A percentile compares a stretch with the other conserved stretches of the same genome.
phyloP scores from a whole-genome alignment of 768 basidiomycete genomes.

The Flagelloscypha sp. region DNA sequence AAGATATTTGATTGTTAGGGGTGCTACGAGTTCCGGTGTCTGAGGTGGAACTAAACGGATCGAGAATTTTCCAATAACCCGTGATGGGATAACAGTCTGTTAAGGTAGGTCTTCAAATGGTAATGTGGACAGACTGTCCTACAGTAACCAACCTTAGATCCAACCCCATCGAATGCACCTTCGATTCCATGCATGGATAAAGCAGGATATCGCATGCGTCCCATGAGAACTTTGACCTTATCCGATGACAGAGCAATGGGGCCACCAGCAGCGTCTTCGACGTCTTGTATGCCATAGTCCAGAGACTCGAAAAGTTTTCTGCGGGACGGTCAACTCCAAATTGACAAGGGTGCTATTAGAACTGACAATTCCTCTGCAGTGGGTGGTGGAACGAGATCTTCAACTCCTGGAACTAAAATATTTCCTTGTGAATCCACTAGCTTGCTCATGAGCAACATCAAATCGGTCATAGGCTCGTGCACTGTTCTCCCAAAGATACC shows the following conservation, averaged over 20 bases:
- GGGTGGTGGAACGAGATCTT: slow-evolving; percentile 55
- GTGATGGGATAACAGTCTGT: slow-evolving; percentile 90
- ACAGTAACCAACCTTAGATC: slow-evolving; percentile 56
- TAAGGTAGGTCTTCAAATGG: slow-evolving; percentile 32
- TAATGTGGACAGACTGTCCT: slow-evolving; percentile 48
- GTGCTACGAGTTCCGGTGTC: slow-evolving; percentile 48
- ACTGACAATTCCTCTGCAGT: slow-evolving; percentile 45
- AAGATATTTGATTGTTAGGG: slow-evolving; percentile 48
- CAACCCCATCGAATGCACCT: slow-evolving; percentile 48
- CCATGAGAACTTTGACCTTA: slow-evolving; percentile 47
- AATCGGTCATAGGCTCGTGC: slow-evolving; percentile 76
- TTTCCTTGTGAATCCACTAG: slow-evolving; percentile 55
- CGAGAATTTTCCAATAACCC: slow-evolving; percentile 86
- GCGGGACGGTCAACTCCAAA: neutral
- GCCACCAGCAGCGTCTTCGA: slow-evolving; percentile 51
- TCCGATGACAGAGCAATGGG: slow-evolving; percentile 40
- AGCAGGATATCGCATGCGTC: slow-evolving; percentile 52
- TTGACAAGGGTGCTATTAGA: neutral
- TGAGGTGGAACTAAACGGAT: slow-evolving; percentile 72
- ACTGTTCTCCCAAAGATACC: slow-evolving; percentile 56
- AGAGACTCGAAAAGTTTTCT: slow-evolving; percentile 49
- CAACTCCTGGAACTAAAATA: slow-evolving; percentile 67
- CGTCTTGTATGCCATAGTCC: slow-evolving; percentile 46
- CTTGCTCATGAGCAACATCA: slow-evolving; percentile 57
- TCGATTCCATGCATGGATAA: slow-evolving; percentile 61